Percentiles rank a stretch among this genome's conserved stretches.
Evolutionary conservation across 2,329 filamentous ascomycete species (phyloP).

Genomic region (Colletotrichum sansevieriae): DNA sequence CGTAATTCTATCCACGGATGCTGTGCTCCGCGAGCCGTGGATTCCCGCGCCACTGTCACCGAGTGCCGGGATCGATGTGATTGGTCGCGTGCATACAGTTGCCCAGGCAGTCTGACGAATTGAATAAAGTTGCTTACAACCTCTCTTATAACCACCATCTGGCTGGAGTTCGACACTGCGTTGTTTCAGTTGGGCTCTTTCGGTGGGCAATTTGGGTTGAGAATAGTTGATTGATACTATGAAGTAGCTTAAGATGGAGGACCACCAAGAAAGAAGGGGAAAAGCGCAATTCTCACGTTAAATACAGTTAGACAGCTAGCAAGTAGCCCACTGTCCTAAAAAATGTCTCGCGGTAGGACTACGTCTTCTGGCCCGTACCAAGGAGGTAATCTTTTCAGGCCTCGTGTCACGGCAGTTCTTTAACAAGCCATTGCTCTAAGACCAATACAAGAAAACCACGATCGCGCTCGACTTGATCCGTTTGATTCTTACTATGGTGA

Average conservation of each 20-base stretch:
- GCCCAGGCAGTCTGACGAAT: background rate
- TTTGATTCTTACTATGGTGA: no score
- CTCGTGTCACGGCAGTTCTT: no score
- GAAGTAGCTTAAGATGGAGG: no score
- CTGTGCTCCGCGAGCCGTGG: background rate
- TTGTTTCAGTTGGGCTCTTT: no score
- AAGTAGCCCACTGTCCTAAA: background rate
- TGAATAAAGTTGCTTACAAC: background rate
- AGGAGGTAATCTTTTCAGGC: no score
- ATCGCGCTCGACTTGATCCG: no score
- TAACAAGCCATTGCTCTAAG: no score
- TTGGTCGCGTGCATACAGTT: conserved; percentile 13
- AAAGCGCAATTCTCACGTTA: background rate
- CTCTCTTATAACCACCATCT: background rate
- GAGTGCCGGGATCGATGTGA: conserved; percentile 9
- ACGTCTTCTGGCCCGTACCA: background rate
- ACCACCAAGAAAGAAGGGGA: background rate
- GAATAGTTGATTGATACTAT: no score
- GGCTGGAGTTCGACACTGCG: background rate
- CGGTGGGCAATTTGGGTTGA: no score
- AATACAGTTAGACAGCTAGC: no score
- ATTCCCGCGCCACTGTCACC: conserved; percentile 12
- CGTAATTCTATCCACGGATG: background rate
- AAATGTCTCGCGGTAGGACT: background rate
- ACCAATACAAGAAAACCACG: no score